Conservation (phyloP, 192 early-diverging fungal species). For the Borealophlyctis nickersoniae region DNA sequence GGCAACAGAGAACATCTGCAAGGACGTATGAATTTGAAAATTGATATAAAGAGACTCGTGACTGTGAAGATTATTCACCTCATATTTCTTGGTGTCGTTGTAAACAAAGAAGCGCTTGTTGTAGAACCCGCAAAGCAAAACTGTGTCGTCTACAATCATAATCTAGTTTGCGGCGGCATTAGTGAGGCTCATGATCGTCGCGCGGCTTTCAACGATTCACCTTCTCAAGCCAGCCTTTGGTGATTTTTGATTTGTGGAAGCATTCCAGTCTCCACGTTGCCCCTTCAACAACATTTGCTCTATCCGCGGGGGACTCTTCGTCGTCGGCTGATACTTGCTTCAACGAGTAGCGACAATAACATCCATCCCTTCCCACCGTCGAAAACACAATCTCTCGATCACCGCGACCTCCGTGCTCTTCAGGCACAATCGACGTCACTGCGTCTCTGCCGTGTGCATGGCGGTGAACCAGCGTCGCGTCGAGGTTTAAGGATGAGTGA, state of each 20-base stretch:
- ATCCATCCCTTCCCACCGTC: slow-evolving; percentile 66
- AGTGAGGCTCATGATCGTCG: neutral
- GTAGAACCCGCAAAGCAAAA: slow-evolving; percentile 70
- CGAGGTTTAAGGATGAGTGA: neutral
- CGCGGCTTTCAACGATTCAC: neutral
- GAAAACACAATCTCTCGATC: slow-evolving; percentile 47
- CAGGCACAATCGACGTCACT: slow-evolving; percentile 42
- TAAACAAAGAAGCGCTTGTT: slow-evolving; percentile 68
- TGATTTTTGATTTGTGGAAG: slow-evolving; percentile 60
- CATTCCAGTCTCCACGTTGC: slow-evolving; percentile 42
- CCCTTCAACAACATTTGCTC: neutral
- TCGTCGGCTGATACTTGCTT: neutral
- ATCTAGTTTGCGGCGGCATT: slow-evolving; percentile 4
- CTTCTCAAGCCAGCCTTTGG: slow-evolving; percentile 73
- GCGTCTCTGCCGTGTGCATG: slow-evolving; percentile 49
- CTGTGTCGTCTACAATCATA: slow-evolving; percentile 43
- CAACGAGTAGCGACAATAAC: slow-evolving; percentile 36
- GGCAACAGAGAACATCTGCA: slow-evolving; percentile 54
- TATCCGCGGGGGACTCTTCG: neutral
- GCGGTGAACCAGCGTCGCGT: slow-evolving; percentile 33
- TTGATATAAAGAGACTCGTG: neutral
- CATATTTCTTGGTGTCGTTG: slow-evolving; percentile 64
- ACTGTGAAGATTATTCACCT: slow-evolving; percentile 14
- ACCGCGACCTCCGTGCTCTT: slow-evolving; percentile 6
- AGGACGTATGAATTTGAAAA: neutral